Evolutionary conservation across 768 basidiomycete genomes (phyloP).

Genomic region (Bullera alba): DNA sequence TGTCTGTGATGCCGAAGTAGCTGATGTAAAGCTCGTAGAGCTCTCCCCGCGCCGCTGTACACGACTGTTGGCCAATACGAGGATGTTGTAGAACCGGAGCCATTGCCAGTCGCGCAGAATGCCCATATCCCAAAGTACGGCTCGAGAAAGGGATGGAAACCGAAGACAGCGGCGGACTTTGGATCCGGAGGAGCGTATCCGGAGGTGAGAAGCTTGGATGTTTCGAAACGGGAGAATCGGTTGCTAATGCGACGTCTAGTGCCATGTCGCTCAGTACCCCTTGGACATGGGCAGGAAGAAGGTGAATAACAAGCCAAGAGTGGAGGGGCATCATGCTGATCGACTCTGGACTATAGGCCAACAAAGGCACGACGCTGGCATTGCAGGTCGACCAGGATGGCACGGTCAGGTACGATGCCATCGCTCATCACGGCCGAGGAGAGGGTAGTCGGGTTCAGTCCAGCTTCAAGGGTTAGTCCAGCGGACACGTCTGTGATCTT

Average conservation of each 20-base stretch:
- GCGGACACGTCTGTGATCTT: background rate
- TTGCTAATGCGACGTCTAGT: constrained; percentile 57
- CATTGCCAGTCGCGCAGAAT: constrained; percentile 50
- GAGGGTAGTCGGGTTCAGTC: constrained; percentile 80
- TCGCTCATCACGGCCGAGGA: constrained; percentile 90
- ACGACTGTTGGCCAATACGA: constrained; percentile 28
- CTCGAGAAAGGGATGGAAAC: constrained; percentile 77
- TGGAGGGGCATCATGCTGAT: background rate
- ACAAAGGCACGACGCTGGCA: constrained; percentile 88
- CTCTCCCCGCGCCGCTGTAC: constrained; percentile 43
- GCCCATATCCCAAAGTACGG: constrained; percentile 73
- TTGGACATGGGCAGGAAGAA: constrained; percentile 92
- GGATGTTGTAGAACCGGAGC: constrained; percentile 35
- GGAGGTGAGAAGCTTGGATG: constrained; percentile 31
- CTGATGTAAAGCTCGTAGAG: constrained; percentile 15
- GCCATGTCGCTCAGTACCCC: constrained; percentile 95
- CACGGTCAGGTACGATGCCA: constrained; percentile 93
- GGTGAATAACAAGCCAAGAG: too few species aligned
- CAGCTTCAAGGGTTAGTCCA: constrained; percentile 68
- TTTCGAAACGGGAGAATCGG: background rate
- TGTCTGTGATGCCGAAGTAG: background rate
- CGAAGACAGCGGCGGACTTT: constrained; percentile 72
- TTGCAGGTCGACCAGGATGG: constrained; percentile 95
- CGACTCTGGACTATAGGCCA: constrained; percentile 53
- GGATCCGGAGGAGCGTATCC: constrained; percentile 51